Conservation (phyloP, 2,329 filamentous ascomycete species). For the Chrysoporthe puriensis region DNA sequence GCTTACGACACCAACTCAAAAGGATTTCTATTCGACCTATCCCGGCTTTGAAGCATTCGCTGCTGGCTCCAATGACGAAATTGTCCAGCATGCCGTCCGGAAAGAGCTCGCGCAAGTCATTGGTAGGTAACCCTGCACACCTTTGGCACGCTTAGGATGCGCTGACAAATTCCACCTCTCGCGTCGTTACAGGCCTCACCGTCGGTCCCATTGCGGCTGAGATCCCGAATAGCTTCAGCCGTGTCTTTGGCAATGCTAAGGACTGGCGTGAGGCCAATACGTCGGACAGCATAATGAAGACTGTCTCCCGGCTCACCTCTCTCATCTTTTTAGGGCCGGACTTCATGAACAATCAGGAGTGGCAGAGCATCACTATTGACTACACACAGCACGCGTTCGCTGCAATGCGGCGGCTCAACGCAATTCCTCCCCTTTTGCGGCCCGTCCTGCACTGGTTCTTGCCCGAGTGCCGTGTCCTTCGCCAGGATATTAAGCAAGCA, state of each 20-base stretch:
- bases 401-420: constrained; percentile 2
- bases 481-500: neutral
- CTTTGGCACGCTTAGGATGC: no score
- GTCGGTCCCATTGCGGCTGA: neutral
- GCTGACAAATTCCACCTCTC: no score
- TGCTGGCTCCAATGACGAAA: neutral
- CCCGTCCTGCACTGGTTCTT: neutral
- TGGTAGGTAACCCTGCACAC: neutral
- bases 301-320: neutral
- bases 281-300: no score
- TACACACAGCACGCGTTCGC: constrained; percentile 4
- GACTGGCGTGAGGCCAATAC: neutral
- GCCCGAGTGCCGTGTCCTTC: neutral
- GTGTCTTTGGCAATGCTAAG: neutral
- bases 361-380: constrained; percentile 12
- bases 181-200: neutral
- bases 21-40: constrained; percentile 15
- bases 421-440: neutral
- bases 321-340: constrained; percentile 9
- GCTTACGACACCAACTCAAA: no score
- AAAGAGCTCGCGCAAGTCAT: constrained; percentile 13
- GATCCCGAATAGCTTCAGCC: neutral
- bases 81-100: constrained; percentile 12
- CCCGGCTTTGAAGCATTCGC: constrained; percentile 13
- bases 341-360: neutral